These are phyloP conservation scores for Globisporangium spiculum DNA, from an alignment of 352 stramenopile genomes.

Conservation along the genomic window DNA sequence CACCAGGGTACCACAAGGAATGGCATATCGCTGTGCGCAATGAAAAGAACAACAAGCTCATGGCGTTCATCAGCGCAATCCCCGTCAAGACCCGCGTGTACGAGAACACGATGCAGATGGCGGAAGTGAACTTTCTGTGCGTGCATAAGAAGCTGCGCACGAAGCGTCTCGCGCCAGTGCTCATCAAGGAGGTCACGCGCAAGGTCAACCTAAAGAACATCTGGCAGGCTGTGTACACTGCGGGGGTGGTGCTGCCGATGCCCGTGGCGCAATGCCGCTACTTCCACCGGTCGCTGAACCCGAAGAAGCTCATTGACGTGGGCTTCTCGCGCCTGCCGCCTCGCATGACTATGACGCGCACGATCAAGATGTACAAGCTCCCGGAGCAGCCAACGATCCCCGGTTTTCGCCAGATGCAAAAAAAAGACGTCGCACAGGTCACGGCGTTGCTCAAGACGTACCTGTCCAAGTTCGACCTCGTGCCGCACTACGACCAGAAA, in stretches of 20 bases:
- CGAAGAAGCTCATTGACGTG: conserved; percentile 98
- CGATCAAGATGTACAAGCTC: conserved; percentile 90
- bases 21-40: conserved; percentile 96
- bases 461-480: conserved; percentile 71
- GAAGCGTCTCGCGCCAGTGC: conserved; percentile 96
- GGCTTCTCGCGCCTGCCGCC: conserved; percentile 93
- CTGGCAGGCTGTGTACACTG: conserved; percentile 98
- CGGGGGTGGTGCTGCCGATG: conserved; percentile 95
- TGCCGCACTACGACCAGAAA: conserved; percentile 36
- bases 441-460: conserved; percentile 51
- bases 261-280: conserved; percentile 94
- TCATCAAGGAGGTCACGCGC: conserved; percentile 99
- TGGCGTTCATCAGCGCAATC: conserved; percentile 97
- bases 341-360: conserved; percentile 94
- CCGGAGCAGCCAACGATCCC: conserved; percentile 32
- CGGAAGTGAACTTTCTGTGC: conserved; percentile 99
- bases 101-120: conserved; percentile 54
- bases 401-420: conserved; percentile 58
- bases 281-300: conserved; percentile 97
- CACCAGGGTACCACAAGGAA: conserved; percentile 91
- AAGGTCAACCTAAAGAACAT: conserved; percentile 93
- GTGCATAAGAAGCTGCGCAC: conserved; percentile 97
- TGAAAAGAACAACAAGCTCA: conserved; percentile 89
- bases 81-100: conserved; percentile 83
- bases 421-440: conserved; percentile 54